Evolutionary conservation across 371 early-diverging fungal species (phyloP).

Genomic region (Circinella umbellata): DNA sequence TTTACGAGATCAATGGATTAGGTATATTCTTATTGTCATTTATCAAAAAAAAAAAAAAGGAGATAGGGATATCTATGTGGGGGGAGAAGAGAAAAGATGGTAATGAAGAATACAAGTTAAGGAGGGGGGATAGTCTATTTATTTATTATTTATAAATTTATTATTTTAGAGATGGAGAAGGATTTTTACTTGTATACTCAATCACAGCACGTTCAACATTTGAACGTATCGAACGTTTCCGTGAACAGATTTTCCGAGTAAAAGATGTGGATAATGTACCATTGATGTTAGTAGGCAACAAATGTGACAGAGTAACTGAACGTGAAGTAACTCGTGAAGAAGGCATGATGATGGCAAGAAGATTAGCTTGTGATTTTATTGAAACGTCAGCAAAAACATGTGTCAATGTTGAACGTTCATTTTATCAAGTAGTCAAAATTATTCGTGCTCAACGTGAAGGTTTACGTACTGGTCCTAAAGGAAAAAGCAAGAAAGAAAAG

Average conservation of each 20-base stretch:
- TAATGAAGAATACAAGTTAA: neutral
- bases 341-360: constrained; percentile 14
- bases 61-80: constrained; percentile 30
- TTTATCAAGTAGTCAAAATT: constrained; percentile 57
- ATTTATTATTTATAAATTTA: neutral
- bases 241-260: constrained; percentile 81
- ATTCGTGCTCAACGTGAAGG: constrained; percentile 45
- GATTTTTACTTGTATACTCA: constrained; percentile 87
- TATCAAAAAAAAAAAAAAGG: constrained; percentile 37
- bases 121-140: neutral
- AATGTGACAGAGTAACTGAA: constrained; percentile 79
- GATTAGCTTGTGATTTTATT: constrained; percentile 60
- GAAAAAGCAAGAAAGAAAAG: constrained; percentile 23
- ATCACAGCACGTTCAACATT: constrained; percentile 85
- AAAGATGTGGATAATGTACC: constrained; percentile 84
- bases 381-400: constrained; percentile 85
- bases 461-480: constrained; percentile 21
- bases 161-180: constrained; percentile 75
- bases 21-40: constrained; percentile 48
- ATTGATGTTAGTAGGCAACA: constrained; percentile 90
- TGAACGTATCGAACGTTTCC: constrained; percentile 79
- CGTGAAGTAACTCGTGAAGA: constrained; percentile 74
- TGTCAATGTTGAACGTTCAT: constrained; percentile 72
- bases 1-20: constrained; percentile 83
- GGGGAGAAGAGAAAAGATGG: neutral